These are phyloP conservation scores for Auricularia sp. DNA, from an alignment of 768 basidiomycete genomes.

Conservation along the genomic window DNA sequence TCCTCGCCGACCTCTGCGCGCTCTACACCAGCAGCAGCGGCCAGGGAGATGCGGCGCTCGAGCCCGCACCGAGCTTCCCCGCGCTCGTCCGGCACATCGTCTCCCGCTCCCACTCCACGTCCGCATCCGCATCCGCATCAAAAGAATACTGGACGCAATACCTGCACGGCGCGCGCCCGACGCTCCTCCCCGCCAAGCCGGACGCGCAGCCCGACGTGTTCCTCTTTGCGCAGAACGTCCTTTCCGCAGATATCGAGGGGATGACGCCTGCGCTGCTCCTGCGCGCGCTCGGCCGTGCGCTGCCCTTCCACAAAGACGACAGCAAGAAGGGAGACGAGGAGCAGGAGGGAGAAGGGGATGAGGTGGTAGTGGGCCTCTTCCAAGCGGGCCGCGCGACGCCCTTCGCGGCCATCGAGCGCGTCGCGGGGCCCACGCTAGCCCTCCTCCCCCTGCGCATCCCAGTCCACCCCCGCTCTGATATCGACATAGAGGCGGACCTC, in stretches of 20 bases:
- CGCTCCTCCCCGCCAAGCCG: neutral
- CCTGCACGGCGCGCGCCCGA: neutral
- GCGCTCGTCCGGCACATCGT: neutral
- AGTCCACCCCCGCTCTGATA: neutral
- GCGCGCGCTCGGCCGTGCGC: neutral
- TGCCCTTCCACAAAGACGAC: neutral
- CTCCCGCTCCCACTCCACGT: neutral
- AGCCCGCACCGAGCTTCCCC: neutral
- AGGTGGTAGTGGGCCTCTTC: neutral
- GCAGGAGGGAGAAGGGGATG: too few species aligned
- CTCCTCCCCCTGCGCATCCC: neutral
- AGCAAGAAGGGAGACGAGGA: too few species aligned
- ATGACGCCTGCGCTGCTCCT: neutral
- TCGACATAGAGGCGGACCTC: neutral
- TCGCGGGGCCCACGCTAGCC: neutral
- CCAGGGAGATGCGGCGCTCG: slow-evolving; percentile 11
- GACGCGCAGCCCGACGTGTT: neutral
- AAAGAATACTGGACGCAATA: neutral
- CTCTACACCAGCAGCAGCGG: slow-evolving; percentile 20
- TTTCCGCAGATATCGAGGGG: neutral
- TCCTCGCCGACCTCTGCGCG: slow-evolving; percentile 30
- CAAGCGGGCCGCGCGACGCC: neutral
- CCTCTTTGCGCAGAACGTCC: neutral
- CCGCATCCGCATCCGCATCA: too few species aligned
- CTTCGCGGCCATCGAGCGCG: neutral